Evolutionary conservation across 495 filamentous ascomycete genomes (phyloP).

Genomic region (Aspergillus ostianus): DNA sequence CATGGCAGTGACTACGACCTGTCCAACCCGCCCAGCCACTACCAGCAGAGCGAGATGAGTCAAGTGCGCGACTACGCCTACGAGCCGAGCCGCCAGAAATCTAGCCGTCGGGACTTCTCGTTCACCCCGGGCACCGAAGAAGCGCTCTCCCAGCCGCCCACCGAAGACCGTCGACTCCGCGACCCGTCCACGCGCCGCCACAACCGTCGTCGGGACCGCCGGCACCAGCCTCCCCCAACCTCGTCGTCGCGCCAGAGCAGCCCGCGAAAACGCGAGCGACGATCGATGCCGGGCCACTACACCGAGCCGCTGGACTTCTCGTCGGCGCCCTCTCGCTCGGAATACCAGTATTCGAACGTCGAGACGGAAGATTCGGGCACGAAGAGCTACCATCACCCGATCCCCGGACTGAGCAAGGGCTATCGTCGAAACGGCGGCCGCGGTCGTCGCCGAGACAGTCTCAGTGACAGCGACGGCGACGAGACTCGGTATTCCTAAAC

Average conservation of each 20-base stretch:
- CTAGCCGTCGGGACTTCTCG: constrained; percentile 41
- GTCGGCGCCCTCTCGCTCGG: constrained; percentile 42
- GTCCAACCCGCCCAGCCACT: constrained; percentile 48
- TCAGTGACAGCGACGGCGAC: constrained; percentile 54
- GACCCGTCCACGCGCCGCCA: constrained; percentile 38
- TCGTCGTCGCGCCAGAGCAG: constrained; percentile 37
- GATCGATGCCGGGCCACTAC: constrained; percentile 50
- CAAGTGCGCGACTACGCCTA: constrained; percentile 49
- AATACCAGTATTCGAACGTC: constrained; percentile 48
- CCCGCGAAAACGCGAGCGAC: constrained; percentile 37
- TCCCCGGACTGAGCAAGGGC: constrained; percentile 65
- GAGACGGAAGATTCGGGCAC: constrained; percentile 65
- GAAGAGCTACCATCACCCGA: constrained; percentile 76
- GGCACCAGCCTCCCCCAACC: constrained; percentile 24
- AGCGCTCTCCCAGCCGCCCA: constrained; percentile 47
- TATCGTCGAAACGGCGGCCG: constrained; percentile 45
- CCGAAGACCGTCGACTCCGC: constrained; percentile 47
- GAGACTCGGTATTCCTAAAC: constrained; percentile 29
- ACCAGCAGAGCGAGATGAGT: constrained; percentile 52
- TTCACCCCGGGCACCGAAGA: constrained; percentile 56
- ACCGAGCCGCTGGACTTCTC: constrained; percentile 55
- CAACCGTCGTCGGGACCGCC: constrained; percentile 35
- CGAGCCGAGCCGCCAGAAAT: constrained; percentile 25
- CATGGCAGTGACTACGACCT: constrained; percentile 61
- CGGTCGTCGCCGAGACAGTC: constrained; percentile 44